These are phyloP conservation scores for Cydonia oblonga DNA, from an alignment of 331 rosid species.

Conservation along the genomic window DNA sequence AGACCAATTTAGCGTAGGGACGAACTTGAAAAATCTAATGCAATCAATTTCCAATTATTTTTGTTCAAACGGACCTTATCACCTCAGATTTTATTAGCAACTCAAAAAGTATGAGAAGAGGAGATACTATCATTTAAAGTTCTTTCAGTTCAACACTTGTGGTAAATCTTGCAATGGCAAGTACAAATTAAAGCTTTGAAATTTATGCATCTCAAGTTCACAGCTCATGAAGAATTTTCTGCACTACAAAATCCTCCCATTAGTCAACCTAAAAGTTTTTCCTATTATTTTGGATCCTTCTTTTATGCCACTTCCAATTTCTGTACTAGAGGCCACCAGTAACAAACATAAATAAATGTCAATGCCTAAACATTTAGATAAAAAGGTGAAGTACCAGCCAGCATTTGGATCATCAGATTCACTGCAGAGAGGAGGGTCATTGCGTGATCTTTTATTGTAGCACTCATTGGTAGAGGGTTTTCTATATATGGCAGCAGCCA, in stretches of 20 bases:
- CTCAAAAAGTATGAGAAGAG: background rate
- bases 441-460: constrained; percentile 33
- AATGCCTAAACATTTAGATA: background rate
- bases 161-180: background rate
- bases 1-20: background rate
- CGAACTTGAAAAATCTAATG: background rate
- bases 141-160: background rate
- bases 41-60: background rate
- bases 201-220: background rate
- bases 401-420: constrained; percentile 63
- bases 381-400: constrained; percentile 44
- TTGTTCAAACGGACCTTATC: background rate
- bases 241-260: background rate
- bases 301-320: background rate
- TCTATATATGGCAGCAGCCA: constrained; percentile 68
- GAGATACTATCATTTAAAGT: background rate
- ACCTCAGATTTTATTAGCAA: background rate
- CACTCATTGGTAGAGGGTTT: constrained; percentile 73
- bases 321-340: background rate
- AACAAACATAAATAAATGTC: background rate
- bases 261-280: background rate
- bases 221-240: background rate
- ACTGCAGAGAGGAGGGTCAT: constrained; percentile 61
- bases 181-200: background rate
- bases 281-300: background rate